A percentile compares a stretch with the other conserved stretches of the same genome.
These are phyloP conservation scores for Teratosphaeriaceae sp. DNA, from an alignment of 2,329 filamentous ascomycete species.

Conservation along the genomic window DNA sequence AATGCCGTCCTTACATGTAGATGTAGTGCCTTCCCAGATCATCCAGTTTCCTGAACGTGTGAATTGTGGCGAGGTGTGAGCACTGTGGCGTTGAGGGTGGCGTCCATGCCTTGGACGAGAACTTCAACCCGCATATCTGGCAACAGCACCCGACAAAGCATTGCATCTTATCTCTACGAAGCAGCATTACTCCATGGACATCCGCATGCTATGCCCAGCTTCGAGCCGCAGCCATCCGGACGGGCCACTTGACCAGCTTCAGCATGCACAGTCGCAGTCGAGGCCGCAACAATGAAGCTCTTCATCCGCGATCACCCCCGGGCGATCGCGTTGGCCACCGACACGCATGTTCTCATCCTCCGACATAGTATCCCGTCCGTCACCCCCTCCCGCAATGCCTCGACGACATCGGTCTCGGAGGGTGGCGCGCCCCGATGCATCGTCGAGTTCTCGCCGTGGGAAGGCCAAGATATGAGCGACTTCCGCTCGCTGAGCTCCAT, in stretches of 20 bases:
- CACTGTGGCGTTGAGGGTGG: too few species aligned
- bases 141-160: too few species aligned
- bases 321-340: slow-evolving; percentile 77
- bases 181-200: too few species aligned
- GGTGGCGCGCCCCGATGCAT: slow-evolving; percentile 60
- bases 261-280: not conserved
- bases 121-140: too few species aligned
- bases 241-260: not conserved
- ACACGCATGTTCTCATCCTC: slow-evolving; percentile 75
- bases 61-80: too few species aligned
- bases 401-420: slow-evolving; percentile 28
- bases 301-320: slow-evolving; percentile 83
- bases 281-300: slow-evolving; percentile 54
- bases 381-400: slow-evolving; percentile 51
- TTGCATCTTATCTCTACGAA: too few species aligned
- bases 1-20: too few species aligned
- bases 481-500: slow-evolving; percentile 70
- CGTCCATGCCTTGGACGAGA: too few species aligned
- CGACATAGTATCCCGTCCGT: slow-evolving; percentile 65
- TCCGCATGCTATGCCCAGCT: too few species aligned
- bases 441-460: slow-evolving; percentile 71
- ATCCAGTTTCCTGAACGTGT: too few species aligned
- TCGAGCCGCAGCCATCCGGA: not conserved
- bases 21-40: too few species aligned
- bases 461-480: slow-evolving; percentile 61